These are phyloP conservation scores for Colletotrichum costaricense DNA, from an alignment of 2,329 filamentous ascomycete species.

Conservation along the genomic window DNA sequence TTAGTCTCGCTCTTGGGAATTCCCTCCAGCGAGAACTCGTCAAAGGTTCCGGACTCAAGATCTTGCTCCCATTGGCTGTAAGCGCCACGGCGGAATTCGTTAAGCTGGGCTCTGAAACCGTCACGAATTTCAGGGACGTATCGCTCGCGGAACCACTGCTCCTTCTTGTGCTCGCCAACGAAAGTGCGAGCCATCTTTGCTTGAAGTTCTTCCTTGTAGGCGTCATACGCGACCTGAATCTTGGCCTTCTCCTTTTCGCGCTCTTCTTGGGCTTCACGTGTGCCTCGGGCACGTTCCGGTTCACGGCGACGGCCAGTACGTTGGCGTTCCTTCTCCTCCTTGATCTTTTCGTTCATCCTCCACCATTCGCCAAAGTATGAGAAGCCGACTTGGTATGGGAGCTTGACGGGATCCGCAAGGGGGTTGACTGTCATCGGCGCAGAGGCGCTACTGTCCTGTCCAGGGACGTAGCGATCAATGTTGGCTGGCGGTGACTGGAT, in stretches of 20 bases:
- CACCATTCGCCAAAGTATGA: conserved; percentile 91
- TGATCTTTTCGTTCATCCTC: conserved; percentile 84
- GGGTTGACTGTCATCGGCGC: conserved; percentile 67
- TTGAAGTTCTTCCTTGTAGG: conserved; percentile 76
- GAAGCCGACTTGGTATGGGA: conserved; percentile 85
- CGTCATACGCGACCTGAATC: conserved; percentile 77
- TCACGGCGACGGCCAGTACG: conserved; percentile 77
- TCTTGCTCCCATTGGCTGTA: conserved; percentile 93
- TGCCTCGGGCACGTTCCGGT: conserved; percentile 70
- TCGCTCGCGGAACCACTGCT: conserved; percentile 98
- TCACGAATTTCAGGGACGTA: conserved; percentile 88
- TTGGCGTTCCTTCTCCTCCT: conserved; percentile 80
- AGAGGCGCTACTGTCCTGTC: conserved; percentile 67
- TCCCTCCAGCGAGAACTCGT: conserved; percentile 94
- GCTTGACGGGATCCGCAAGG: conserved; percentile 75
- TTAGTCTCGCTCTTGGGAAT: conserved; percentile 94
- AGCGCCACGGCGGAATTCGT: conserved; percentile 80
- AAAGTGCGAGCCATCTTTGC: conserved; percentile 88
- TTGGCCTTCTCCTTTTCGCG: conserved; percentile 82
- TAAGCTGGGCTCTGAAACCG: conserved; percentile 78
- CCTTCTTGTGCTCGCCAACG: conserved; percentile 90
- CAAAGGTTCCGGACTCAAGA: conserved; percentile 85
- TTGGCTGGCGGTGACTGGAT: conserved; percentile 73
- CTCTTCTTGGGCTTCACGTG: conserved; percentile 77
- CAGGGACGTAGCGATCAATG: conserved; percentile 88